These are phyloP conservation scores for Cyberlindnera mycetangii DNA, from an alignment of 805 yeast species.

Conservation along the genomic window DNA sequence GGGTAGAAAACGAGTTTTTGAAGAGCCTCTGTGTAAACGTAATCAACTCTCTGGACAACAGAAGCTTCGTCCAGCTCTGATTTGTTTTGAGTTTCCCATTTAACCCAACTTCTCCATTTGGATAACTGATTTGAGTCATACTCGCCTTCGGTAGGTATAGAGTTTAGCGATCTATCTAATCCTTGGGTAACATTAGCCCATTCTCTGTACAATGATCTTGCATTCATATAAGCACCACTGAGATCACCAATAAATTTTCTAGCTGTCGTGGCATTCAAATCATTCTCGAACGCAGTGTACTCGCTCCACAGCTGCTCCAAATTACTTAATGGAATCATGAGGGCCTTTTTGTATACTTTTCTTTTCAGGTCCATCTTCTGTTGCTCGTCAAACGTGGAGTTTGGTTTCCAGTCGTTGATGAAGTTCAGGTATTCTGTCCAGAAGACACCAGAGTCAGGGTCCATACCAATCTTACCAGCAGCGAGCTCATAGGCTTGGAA, in stretches of 20 bases:
- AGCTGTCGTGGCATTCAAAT: conserved; percentile 69
- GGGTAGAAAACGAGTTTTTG: conserved; percentile 61
- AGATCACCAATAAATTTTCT: conserved; percentile 80
- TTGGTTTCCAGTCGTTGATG: conserved; percentile 73
- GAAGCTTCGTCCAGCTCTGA: conserved; percentile 52
- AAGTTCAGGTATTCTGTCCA: conserved; percentile 87
- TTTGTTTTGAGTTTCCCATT: conserved; percentile 74
- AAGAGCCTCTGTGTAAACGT: conserved; percentile 70
- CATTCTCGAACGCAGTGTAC: conserved; percentile 82
- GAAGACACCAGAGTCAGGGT: conserved; percentile 62
- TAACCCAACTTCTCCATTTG: conserved; percentile 72
- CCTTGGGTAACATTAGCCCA: conserved; percentile 57
- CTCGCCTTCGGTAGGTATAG: conserved; percentile 28
- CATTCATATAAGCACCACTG: conserved; percentile 82
- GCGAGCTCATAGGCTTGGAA: conserved; percentile 85
- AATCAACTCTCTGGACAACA: conserved; percentile 56
- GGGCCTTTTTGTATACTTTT: conserved; percentile 63
- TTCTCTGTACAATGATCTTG: conserved; percentile 74
- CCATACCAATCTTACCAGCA: conserved; percentile 72
- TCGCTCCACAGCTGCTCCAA: conserved; percentile 78
- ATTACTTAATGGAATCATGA: conserved; percentile 72
- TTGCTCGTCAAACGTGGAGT: conserved; percentile 79
- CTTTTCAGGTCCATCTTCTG: conserved; percentile 76
- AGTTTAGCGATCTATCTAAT: conserved; percentile 37
- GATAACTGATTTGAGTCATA: conserved; percentile 37